Evolutionary conservation across 345 rosid genomes (phyloP).

Genomic region (Xanthoceras sorbifolium): DNA sequence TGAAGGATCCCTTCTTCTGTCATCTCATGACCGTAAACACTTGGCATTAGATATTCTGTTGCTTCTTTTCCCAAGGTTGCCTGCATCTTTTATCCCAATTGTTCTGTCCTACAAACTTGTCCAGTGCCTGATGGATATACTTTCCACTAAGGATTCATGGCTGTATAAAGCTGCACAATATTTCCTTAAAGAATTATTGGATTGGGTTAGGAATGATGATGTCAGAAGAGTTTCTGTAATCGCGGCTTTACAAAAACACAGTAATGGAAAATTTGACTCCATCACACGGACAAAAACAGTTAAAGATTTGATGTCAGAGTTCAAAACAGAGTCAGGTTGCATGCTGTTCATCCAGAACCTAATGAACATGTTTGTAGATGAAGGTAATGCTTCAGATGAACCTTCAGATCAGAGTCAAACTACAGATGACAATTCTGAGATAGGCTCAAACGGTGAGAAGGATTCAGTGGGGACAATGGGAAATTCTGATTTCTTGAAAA

Average conservation of each 20-base stretch:
- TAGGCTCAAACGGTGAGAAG: constrained; percentile 78
- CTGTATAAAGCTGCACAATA: constrained; percentile 74
- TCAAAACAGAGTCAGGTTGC: constrained; percentile 81
- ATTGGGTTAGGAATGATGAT: constrained; percentile 82
- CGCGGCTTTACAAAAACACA: constrained; percentile 84
- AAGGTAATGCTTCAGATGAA: constrained; percentile 68
- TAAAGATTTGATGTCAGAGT: constrained; percentile 73
- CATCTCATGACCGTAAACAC: constrained; percentile 96
- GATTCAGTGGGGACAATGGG: constrained; percentile 56
- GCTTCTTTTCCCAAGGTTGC: constrained; percentile 79
- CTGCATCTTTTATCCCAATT: constrained; percentile 67
- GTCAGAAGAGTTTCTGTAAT: constrained; percentile 77
- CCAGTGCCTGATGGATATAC: constrained; percentile 86
- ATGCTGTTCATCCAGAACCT: constrained; percentile 76
- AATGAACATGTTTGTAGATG: constrained; percentile 83
- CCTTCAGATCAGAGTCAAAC: constrained; percentile 99
- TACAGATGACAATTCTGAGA: constrained; percentile 95
- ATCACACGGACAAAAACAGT: constrained; percentile 74
- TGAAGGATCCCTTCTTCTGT: constrained; percentile 74
- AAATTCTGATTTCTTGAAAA: constrained; percentile 71
- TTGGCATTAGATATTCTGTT: constrained; percentile 80
- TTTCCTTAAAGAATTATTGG: constrained; percentile 69
- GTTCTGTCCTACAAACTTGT: constrained; percentile 75
- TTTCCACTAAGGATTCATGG: constrained; percentile 92
- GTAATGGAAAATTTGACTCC: constrained; percentile 84